Evolutionary conservation across 108 stramenopile genomes (phyloP), one percentile per base, ranked within the genome.

Genomic region (Nannochloropsis salina): DNA sequence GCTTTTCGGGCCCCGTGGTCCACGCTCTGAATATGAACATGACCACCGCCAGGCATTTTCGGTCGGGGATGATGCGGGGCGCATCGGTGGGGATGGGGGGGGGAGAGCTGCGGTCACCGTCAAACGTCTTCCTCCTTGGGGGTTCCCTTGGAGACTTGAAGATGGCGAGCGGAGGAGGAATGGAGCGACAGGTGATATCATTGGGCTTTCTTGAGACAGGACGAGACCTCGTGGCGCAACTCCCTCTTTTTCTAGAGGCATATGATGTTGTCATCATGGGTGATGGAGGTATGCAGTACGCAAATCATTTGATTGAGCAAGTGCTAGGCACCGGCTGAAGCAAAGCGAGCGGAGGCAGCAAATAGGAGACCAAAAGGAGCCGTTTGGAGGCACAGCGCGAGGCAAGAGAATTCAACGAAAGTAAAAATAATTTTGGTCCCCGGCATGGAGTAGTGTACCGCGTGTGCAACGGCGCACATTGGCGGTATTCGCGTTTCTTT

Each of bases 231-330:
- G 41, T 82, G 3, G n/a, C 8, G 18, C 42, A 82, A 31, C 42
- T 86, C 22, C 86, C 86, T 21, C n/a, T 31, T 11, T 86, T 82
- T 1, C 42, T 86, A 15, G 42, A 83, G n/a, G 20, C 86, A 15
- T 86, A 83, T 45, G 86, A 86, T 80, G 86, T 44, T 10, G 86
- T 86, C 15, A 18, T 86, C 20, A 18, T 83, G 40, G 86, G 86
- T 11, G 86, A 86, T 10, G 44, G 86, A 9, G 31, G 41, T 11
- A 83, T 86, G 40, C 74, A 83, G 44, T 86, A 44, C 5, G 45
- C 40, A 12, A 41, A 22, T 41, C 22, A n/a, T 22, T 20, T 86
- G 41, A 22, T 86, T 20, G 86, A 86, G 44, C 82, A 86, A 11
- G 83, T 86, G 22, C 40, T 86, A 31, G 82, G 80, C 42, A 51